These are phyloP conservation scores for Tricholoma saponaceum DNA, from an alignment of 768 basidiomycete species.

Conservation along the genomic window DNA sequence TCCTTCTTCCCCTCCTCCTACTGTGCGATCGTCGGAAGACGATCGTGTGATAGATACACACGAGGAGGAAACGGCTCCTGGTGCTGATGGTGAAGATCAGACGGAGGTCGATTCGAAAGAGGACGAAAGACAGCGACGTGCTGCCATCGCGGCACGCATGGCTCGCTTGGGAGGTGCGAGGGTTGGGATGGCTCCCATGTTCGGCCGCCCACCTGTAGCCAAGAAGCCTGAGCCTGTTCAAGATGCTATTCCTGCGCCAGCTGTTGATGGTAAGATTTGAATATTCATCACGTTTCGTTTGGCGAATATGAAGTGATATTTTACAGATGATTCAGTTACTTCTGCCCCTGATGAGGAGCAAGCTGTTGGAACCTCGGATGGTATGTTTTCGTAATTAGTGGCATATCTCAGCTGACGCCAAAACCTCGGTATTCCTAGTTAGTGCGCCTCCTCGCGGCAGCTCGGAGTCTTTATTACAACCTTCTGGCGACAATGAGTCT, in stretches of 20 bases:
- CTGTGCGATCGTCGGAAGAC: slow-evolving; percentile 14
- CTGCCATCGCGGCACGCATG: slow-evolving; percentile 90
- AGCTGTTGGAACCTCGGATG: slow-evolving; percentile 1
- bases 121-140: slow-evolving; percentile 74
- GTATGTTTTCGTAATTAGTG: not conserved
- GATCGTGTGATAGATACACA: slow-evolving; percentile 16
- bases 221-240: slow-evolving; percentile 22
- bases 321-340: slow-evolving; percentile 5
- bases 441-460: slow-evolving; percentile 18
- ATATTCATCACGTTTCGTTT: not conserved
- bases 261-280: slow-evolving; percentile 7
- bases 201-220: slow-evolving; percentile 45
- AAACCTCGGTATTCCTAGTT: slow-evolving; percentile 3
- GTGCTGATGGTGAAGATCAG: slow-evolving; percentile 26
- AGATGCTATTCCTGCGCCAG: not conserved
- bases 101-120: slow-evolving; percentile 50
- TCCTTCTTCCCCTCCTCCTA: slow-evolving; percentile 24
- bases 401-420: not conserved
- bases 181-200: slow-evolving; percentile 74
- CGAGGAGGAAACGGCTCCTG: slow-evolving; percentile 9
- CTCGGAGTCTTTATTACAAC: slow-evolving; percentile 21
- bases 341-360: slow-evolving; percentile 7
- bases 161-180: slow-evolving; percentile 85
- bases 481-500: slow-evolving; percentile 24
- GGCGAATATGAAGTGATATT: not conserved